Base-by-base conservation (phyloP, 169 alveolate species). In the Babesia gibsoni region DNA sequence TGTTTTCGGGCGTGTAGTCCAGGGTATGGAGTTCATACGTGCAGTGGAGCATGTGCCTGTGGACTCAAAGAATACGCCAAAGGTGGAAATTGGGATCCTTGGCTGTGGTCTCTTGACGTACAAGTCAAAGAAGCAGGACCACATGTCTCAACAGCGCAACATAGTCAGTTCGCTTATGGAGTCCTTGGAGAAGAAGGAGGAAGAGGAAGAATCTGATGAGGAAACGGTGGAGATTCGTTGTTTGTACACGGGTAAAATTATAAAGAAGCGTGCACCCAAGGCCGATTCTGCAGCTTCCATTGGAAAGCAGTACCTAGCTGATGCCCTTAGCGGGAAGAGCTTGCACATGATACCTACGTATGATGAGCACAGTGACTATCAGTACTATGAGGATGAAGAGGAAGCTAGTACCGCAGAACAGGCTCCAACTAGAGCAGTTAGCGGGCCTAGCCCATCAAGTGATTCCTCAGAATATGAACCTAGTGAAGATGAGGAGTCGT, bases 21-120 rank as follows among this genome's bases (percentile, higher is more conserved):
- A 88, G 41, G 98, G 98, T 12, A 93, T 94, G 95, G 96, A 93
- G 39, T 91, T 91, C 23, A 65, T 94, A 8, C 80, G 96, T 20
- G 94, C 93, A 37, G 89, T 94, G 30, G 88, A 92, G 39, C 89
- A 90, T 53, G 92, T 93, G 2, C 96, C 98, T 1, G 77, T 89
- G 35, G 95, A 91, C 56, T 57, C 78, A 67, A 67, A 74, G 61
- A 84, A 87, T 42, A 77, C 63, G 36, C 98, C 98, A 16, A 66
- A 89, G 42, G 92, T 94, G 37, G 94, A 91, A 49, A 78, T 92
- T 10, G 79, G 89, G 30, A 80, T 94, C 16, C 73, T 89, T 25
- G 91, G 90, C 66, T 83, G 90, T 61, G 94, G 95, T 0, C 82
- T 89, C 42, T 48, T 83, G 41, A 84, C 65, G 50, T 52, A 49